Evolutionary conservation across 495 filamentous ascomycete genomes (phyloP), one percentile per base, ranked within the genome.

Genomic region (Chaetomium fimeti): DNA sequence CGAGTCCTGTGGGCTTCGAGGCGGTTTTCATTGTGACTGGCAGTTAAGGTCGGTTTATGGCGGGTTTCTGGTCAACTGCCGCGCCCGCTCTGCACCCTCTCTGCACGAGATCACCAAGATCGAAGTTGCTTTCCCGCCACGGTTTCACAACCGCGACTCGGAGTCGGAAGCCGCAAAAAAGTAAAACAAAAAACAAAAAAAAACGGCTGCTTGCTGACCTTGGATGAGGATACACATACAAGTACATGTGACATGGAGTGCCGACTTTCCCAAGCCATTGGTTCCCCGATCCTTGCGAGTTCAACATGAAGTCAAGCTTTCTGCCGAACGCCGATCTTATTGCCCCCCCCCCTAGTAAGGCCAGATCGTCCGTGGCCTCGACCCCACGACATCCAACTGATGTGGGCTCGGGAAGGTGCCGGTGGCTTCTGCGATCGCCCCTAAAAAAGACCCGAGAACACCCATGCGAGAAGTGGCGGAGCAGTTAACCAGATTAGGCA

Each of bases 121-220:
- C n/a, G 20, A 47, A 29, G 57, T 48, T 60, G 58, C 58, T 60
- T 60, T 60, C 40, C 11, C 16, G 42, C 9, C 3, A 2, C 40
- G n/a, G 57, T 59, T 48, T 25, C 57, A 59, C 57, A 36, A 59
- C 42, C 20, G 11, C 36, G 36, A 57, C 32, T 42, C 32, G 54
- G 32, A 24, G 8, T 55, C 52, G 52, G 45, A 16, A 32, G n/a
- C 2, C 18, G 27, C 52, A 20, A 32, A 20, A 32, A 24, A 55
- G 18, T 55, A 18, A 32, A n/a, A n/a, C n/a, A n/a, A n/a, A n/a
- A n/a, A n/a, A n/a, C n/a, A n/a, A n/a, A n/a, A n/a, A n/a, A 55
- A 15, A 55, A 32, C 28, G 51, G 27, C 27, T 32, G 13, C 13
- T 20, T 54, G 28, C 7, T 12, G 51, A 6, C 5, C 3, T 18